These are phyloP conservation scores for Mycena rosella DNA, from an alignment of 768 basidiomycete species.

Conservation along the genomic window DNA sequence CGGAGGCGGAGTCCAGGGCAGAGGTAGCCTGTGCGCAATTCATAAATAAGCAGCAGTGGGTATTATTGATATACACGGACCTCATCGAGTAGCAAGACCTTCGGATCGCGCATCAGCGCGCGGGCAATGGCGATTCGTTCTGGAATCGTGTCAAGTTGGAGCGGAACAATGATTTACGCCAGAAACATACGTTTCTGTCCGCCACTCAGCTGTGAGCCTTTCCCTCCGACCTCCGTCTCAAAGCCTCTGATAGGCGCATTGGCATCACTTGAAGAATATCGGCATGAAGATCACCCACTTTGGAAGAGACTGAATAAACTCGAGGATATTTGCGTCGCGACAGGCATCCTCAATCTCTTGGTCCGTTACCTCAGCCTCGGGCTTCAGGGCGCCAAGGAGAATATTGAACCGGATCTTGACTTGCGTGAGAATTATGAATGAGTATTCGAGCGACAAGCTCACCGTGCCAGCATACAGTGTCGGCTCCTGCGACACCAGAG, in stretches of 20 bases:
- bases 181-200: no score
- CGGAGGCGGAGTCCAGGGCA: conserved; percentile 90
- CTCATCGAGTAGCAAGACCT: conserved; percentile 89
- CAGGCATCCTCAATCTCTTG: conserved; percentile 90
- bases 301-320: conserved; percentile 88
- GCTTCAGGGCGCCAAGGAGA: conserved; percentile 85
- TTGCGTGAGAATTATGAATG: no score
- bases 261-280: neutral
- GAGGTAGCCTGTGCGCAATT: conserved; percentile 71
- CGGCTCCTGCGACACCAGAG: conserved; percentile 93
- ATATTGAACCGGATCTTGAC: conserved; percentile 82
- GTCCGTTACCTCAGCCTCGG: conserved; percentile 82
- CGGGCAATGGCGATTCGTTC: conserved; percentile 88
- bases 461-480: conserved; percentile 92
- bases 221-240: conserved; percentile 92
- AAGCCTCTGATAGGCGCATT: conserved; percentile 69
- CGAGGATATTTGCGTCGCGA: conserved; percentile 90
- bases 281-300: conserved; percentile 54
- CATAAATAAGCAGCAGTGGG: no score
- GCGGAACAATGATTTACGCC: no score
- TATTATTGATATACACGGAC: conserved; percentile 31
- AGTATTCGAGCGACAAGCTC: neutral
- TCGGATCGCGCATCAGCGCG: conserved; percentile 89
- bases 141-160: conserved; percentile 32
- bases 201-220: conserved; percentile 83